Percentiles rank a stretch among this genome's conserved stretches.
Conservation (phyloP, 306 rosid genomes). For the Ziziphus jujuba region DNA sequence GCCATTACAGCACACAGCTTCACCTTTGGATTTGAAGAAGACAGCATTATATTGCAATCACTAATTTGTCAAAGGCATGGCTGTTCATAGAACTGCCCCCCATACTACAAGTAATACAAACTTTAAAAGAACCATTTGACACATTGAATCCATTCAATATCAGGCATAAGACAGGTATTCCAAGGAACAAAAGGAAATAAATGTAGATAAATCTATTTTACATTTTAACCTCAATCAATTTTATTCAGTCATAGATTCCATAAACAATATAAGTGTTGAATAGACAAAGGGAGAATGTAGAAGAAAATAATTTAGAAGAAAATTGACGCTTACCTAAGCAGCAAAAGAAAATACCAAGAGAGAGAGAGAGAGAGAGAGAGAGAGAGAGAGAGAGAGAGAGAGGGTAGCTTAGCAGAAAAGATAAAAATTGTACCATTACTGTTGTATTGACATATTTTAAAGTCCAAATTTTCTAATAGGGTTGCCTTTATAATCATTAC, state of each 20-base stretch:
- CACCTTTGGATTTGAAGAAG: no score
- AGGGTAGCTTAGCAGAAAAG: no score
- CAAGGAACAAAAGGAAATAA: slow-evolving; percentile 7
- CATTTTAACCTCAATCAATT: neutral
- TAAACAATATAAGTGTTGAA: neutral
- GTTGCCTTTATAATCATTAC: neutral
- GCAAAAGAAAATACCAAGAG: neutral
- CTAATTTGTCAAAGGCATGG: no score
- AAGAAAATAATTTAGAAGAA: neutral
- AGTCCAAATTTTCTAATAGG: neutral
- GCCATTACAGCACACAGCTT: neutral
- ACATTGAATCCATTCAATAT: slow-evolving; percentile 8
- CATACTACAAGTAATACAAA: neutral
- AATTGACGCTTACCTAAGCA: neutral
- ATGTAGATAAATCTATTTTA: neutral
- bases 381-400: no score
- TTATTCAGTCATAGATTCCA: neutral
- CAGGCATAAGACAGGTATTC: slow-evolving; percentile 11
- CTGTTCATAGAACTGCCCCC: neutral
- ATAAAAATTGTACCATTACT: no score
- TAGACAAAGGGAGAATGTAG: neutral
- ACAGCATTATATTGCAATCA: no score
- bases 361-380: neutral
- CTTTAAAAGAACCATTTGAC: neutral
- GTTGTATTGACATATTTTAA: no score